These are phyloP conservation scores for Herpetomonas samuelpessoai DNA, from an alignment of 208 protist genomes.

Conservation along the genomic window DNA sequence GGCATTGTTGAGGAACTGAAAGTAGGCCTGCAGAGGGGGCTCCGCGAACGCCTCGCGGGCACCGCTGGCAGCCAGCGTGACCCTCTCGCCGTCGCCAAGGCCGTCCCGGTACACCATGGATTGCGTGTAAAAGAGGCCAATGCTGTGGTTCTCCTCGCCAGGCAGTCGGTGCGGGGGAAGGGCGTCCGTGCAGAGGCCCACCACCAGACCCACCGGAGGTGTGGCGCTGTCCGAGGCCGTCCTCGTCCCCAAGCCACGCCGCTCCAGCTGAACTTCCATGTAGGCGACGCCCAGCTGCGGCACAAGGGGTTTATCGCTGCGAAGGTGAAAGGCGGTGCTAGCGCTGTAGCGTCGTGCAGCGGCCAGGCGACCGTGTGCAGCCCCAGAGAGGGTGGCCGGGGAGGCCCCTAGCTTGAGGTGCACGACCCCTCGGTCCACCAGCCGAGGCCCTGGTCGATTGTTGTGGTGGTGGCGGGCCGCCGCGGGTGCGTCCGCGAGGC, in stretches of 20 bases:
- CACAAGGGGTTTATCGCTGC: conserved; percentile 43
- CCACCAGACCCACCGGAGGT: conserved; percentile 30
- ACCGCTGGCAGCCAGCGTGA: conserved; percentile 24
- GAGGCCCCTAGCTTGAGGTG: too few relatives aligned
- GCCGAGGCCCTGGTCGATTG: too few relatives aligned
- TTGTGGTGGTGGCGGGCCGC: too few relatives aligned
- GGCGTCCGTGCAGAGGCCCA: conserved; percentile 48
- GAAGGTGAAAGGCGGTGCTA: conserved; percentile 47
- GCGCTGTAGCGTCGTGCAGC: conserved; percentile 6
- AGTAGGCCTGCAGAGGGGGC: neutral
- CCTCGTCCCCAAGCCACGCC: neutral
- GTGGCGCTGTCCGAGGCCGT: conserved; percentile 3
- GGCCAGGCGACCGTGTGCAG: neutral
- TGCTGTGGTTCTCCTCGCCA: conserved; percentile 54
- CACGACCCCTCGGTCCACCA: too few relatives aligned
- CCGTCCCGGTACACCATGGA: conserved; percentile 64
- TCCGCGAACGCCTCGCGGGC: too few relatives aligned
- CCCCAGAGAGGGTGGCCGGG: too few relatives aligned
- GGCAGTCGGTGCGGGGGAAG: conserved; percentile 53
- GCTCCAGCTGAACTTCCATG: conserved; percentile 52
- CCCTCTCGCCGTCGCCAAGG: conserved; percentile 30
- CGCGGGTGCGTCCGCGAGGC: too few relatives aligned
- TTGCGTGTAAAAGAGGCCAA: conserved; percentile 68
- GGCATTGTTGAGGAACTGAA: neutral
- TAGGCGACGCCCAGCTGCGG: conserved; percentile 51